Conservation (phyloP, 345 rosid genomes). For the Salix purpurea region DNA sequence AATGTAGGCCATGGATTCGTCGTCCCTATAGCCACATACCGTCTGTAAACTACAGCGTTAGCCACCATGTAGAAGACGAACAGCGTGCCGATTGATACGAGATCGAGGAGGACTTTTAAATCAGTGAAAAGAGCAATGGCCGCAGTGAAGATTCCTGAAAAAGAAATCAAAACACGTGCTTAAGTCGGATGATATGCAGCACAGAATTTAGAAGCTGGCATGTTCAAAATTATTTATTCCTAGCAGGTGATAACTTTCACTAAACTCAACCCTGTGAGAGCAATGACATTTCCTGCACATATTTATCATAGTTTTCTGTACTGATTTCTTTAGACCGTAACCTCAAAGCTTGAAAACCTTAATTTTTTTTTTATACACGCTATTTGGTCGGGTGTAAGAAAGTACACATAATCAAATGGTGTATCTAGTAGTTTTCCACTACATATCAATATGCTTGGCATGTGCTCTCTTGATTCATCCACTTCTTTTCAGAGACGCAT, state of each 20-base stretch:
- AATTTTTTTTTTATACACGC: too few species aligned
- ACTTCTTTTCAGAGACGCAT: not conserved
- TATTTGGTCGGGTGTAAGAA: too few species aligned
- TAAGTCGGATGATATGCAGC: too few species aligned
- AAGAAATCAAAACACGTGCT: not conserved
- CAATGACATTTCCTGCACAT: too few species aligned
- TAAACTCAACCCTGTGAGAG: not conserved
- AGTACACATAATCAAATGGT: not conserved
- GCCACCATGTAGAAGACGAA: conserved; percentile 97
- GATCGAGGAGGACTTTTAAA: conserved; percentile 64
- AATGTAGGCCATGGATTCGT: conserved; percentile 72
- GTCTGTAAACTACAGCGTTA: conserved; percentile 72
- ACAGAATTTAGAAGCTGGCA: too few species aligned
- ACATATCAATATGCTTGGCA: conserved; percentile 9
- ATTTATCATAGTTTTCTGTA: too few species aligned
- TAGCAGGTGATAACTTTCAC: too few species aligned
- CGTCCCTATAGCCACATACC: conserved; percentile 63
- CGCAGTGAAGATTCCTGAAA: conserved; percentile 81
- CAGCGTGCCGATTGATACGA: conserved; percentile 85
- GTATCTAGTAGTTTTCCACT: not conserved
- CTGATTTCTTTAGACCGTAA: too few species aligned
- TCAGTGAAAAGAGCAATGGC: conserved; percentile 74
- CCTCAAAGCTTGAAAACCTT: too few species aligned
- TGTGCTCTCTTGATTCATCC: conserved; percentile 15
- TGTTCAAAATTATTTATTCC: too few species aligned